Percentiles rank a stretch among this genome's conserved stretches.
phyloP scores from a whole-genome alignment of 176 grass and related monocot species.

The Oryza officinalis region DNA sequence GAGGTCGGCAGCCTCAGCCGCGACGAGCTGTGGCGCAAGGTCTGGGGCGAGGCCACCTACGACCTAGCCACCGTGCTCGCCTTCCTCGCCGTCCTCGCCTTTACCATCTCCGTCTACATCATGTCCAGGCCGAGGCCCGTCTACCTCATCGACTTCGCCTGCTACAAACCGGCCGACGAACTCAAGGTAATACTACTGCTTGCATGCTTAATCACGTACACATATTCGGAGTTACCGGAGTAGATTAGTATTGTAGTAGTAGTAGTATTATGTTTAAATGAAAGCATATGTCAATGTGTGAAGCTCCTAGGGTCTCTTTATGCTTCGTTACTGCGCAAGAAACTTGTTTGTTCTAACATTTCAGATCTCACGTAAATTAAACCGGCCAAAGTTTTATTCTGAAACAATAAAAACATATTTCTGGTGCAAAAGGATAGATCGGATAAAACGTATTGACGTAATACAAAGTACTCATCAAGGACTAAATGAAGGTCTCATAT shows the following conservation, averaged over 20 bases:
- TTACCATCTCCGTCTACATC: constrained; percentile 92
- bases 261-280: background rate
- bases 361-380: background rate
- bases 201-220: background rate
- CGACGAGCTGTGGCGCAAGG: constrained; percentile 81
- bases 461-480: background rate
- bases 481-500: background rate
- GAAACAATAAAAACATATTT: background rate
- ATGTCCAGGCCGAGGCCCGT: constrained; percentile 84
- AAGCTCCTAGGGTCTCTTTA: background rate
- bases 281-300: background rate
- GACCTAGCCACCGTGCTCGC: constrained; percentile 92
- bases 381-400: background rate
- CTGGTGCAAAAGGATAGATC: background rate
- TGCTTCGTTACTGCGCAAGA: background rate
- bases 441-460: background rate
- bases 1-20: constrained; percentile 89
- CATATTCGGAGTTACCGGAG: background rate
- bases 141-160: constrained; percentile 95
- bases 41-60: constrained; percentile 91
- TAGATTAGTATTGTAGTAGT: background rate
- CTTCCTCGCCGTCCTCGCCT: constrained; percentile 87
- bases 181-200: constrained; percentile 59
- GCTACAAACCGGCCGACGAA: constrained; percentile 88
- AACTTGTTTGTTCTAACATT: background rate